Conservation (phyloP, 495 filamentous ascomycete genomes). For the Xylaria sp. region DNA sequence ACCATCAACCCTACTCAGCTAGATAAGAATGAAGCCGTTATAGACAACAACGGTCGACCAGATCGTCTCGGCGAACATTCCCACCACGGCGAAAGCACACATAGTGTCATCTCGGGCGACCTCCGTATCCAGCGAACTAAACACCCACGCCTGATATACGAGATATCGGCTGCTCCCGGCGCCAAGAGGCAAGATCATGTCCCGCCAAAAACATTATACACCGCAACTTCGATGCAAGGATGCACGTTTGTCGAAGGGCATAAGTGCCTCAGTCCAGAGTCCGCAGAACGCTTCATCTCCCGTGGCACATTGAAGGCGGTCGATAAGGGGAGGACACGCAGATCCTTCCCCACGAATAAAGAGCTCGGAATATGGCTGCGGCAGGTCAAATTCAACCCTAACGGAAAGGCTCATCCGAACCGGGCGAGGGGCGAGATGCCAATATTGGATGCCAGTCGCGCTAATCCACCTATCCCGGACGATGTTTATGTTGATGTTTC, state of each 20-base stretch:
- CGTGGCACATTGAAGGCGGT: constrained; percentile 10
- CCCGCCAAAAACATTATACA: neutral
- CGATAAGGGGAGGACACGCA: neutral
- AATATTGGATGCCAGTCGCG: constrained; percentile 7
- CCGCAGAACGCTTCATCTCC: constrained; percentile 15
- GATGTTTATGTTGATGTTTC: constrained; percentile 2
- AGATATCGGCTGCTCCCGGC: neutral
- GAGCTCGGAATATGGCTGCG: neutral
- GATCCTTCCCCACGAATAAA: neutral
- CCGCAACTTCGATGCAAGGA: constrained; percentile 6
- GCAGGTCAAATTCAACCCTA: constrained; percentile 12
- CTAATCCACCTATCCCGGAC: neutral
- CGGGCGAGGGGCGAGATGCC: neutral
- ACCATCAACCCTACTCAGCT: constrained; percentile 2
- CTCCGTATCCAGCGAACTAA: neutral
- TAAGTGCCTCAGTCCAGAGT: neutral
- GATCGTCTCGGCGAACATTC: constrained; percentile 9
- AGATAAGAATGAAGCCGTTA: neutral
- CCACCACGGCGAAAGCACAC: constrained; percentile 18
- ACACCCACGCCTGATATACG: neutral
- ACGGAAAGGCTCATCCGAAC: constrained; percentile 16
- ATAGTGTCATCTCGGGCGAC: neutral
- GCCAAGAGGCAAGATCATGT: neutral
- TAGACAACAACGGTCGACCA: neutral
- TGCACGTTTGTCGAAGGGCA: constrained; percentile 20